Evolutionary conservation across 768 basidiomycete species (phyloP), one percentile per base, ranked within the genome.

Genomic region (Pluteus cervinus): DNA sequence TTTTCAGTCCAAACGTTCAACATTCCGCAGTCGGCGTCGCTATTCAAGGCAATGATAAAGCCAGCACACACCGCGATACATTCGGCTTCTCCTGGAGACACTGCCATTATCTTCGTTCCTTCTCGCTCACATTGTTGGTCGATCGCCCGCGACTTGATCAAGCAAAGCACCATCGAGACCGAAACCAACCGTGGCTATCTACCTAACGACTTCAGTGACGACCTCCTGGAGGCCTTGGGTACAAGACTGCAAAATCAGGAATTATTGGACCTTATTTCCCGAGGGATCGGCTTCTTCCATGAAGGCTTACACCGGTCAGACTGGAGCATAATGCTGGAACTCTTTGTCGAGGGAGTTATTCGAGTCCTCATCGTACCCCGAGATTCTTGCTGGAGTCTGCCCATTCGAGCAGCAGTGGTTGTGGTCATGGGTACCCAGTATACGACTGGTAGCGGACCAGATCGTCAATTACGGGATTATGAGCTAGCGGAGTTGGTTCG

Each of bases 401-500:
- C 93, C 14, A 76, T 92, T 12, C 76, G 81, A 36, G 88, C 87
- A 1, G 70, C 74, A 5, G 75, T 75, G 5, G 93, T 98, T 11
- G 67, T 98, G 24, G 81, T 90, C 30, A 84, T 98, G 83, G 86
- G 90, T 12, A 89, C 93, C 3, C 96, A 99, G 56, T 94, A 88
- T 56, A 48, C 68, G 5, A 63, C 68, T 26, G 58, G 55, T 24
- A 66, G 63, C 37, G 68, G 62, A 10, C 53, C 65, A 7, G 78
- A 81, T 42, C 76, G 85, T 16, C 81, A 84, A 48, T 54, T 94
- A 34, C 71, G 71, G 29, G 90, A 92, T 54, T 98, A 98, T 57
- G 65, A 66, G 0, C 62, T 94, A 24, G 68, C 76, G 14, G 92
- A 98, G 48, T 60, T 99, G 24, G 79, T 86, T 35, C 80, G 78